Conservation (phyloP, 345 rosid genomes). For the Raphanus sativus region DNA sequence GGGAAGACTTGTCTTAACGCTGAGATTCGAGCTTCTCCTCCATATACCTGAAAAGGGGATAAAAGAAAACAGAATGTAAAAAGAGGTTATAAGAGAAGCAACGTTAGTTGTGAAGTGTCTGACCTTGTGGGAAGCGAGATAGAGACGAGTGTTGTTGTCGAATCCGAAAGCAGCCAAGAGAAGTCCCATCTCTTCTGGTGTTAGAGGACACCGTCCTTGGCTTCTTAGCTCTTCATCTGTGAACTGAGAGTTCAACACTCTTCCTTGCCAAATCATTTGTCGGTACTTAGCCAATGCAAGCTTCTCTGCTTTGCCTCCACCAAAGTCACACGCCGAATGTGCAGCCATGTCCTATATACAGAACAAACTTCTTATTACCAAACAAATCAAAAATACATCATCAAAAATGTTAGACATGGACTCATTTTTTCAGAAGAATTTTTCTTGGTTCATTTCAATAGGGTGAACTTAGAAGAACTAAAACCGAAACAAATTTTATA, state of each 20-base stretch:
- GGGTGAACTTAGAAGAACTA: too few relatives aligned
- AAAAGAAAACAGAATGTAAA: background rate
- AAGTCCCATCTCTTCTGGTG: conserved; percentile 97
- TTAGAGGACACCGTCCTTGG: conserved; percentile 94
- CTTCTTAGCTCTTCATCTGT: conserved; percentile 72
- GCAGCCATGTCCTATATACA: conserved; percentile 84
- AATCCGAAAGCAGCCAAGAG: conserved; percentile 87
- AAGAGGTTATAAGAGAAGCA: background rate
- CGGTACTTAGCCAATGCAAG: conserved; percentile 88
- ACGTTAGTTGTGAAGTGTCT: background rate
- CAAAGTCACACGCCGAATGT: conserved; percentile 95
- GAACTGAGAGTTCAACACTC: conserved; percentile 47
- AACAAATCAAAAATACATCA: background rate
- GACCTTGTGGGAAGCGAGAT: conserved; percentile 97
- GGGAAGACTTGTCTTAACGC: conserved; percentile 71
- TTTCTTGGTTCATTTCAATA: too few relatives aligned
- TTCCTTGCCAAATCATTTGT: conserved; percentile 92
- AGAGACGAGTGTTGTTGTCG: conserved; percentile 77
- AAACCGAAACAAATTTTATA: too few relatives aligned
- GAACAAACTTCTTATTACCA: background rate
- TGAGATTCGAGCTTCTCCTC: conserved; percentile 92
- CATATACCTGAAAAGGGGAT: conserved; percentile 60
- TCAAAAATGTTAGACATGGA: background rate
- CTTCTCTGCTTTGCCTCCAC: conserved; percentile 94
- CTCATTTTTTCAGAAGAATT: background rate